These are phyloP conservation scores for Aureobasidium sp. DNA, from an alignment of 2,329 filamentous ascomycete genomes.

Conservation along the genomic window DNA sequence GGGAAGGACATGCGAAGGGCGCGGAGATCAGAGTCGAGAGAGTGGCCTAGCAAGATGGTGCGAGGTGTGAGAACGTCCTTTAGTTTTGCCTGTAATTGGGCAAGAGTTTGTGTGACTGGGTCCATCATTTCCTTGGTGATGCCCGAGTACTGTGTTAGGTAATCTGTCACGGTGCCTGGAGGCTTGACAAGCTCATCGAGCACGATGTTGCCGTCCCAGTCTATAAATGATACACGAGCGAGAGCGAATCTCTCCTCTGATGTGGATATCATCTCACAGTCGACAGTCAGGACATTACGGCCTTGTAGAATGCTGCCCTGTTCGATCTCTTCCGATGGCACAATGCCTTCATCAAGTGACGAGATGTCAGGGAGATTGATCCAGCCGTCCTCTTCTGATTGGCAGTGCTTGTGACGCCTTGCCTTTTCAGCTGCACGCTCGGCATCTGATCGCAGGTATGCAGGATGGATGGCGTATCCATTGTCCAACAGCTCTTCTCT, in stretches of 20 bases:
- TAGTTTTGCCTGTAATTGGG: constrained; percentile 71
- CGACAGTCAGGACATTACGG: constrained; percentile 68
- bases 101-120: constrained; percentile 71
- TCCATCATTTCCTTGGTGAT: constrained; percentile 82
- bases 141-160: constrained; percentile 77
- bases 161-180: constrained; percentile 77
- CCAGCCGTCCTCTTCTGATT: constrained; percentile 60
- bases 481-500: constrained; percentile 70
- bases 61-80: constrained; percentile 57
- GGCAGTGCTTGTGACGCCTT: constrained; percentile 34
- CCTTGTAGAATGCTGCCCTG: constrained; percentile 77
- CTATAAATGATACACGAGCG: constrained; percentile 77
- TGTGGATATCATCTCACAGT: constrained; percentile 97
- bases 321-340: constrained; percentile 52
- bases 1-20: constrained; percentile 83
- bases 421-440: constrained; percentile 48
- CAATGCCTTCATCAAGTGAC: constrained; percentile 56
- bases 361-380: constrained; percentile 62
- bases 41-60: constrained; percentile 72
- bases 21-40: constrained; percentile 72
- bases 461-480: constrained; percentile 77
- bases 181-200: constrained; percentile 92
- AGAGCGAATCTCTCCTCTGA: constrained; percentile 66
- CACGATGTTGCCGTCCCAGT: constrained; percentile 75
- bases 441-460: constrained; percentile 52